Evolutionary conservation across 345 rosid genomes (phyloP), one percentile per base, ranked within the genome.

Genomic region (Boechera divaricarpa): DNA sequence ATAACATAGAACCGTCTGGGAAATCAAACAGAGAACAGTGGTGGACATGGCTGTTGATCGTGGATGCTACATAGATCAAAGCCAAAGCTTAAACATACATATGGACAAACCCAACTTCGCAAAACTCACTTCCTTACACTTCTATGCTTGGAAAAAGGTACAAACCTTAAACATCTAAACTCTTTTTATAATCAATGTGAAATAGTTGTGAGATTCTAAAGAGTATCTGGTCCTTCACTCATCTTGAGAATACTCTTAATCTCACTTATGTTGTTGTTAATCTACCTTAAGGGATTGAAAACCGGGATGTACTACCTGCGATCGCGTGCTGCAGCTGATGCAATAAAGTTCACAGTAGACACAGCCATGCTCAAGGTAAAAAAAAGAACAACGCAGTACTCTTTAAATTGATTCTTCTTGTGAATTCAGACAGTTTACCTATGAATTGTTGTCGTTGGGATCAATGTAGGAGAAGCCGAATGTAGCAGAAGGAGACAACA

Each of bases 311-410:
- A 91, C 48, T 93, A 91, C 79, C 86, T 93, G 51, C 81, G 97
- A 39, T 82, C 97, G 4, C 90, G 93, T 7, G 98, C 97, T 54
- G 98, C 98, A 26, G 93, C 95, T 41, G 98, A 93, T 84, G 98
- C 98, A 24, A 93, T 93, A 76, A 91, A 91, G 83, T 91, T 93
- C 83, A 93, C 97, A 4, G 98, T 93, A 8, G 98, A 93, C 53
- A 89, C 94, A 54, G 79, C 95, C 10, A 54, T 71, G 76, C 81
- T 87, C 31, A 83, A 86, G 67, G 96, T 93, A 82, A 85, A 28
- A 53, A 31, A 9, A 35, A 10, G 1, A 41, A 8, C 53, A 42
- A 73, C 6, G 47, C 53, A 52, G 15, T 4, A 63, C 35, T 45
- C 26, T 31, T 64, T 9, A 26, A 3, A 55, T n/a, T 32, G 47